Percentiles rank a stretch among this genome's conserved stretches.
These are phyloP conservation scores for Magnusiomyces clavatus DNA, from an alignment of 1,139 yeast species.

Conservation along the genomic window DNA sequence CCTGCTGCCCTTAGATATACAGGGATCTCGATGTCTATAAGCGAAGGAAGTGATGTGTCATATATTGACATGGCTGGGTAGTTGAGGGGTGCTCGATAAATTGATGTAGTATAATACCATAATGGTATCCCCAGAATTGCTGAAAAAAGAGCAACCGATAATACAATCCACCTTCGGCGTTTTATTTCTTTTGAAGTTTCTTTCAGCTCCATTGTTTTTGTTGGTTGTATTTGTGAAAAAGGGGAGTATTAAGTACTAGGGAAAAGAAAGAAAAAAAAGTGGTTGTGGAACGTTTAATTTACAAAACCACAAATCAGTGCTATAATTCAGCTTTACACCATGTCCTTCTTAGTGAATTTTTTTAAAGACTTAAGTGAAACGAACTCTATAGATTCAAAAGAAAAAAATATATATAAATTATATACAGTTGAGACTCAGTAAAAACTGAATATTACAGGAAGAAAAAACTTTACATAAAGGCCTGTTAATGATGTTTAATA, in stretches of 20 bases:
- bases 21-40: conserved; percentile 46
- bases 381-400: no score
- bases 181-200: background rate
- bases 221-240: background rate
- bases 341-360: no score
- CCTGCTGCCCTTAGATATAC: conserved; percentile 39
- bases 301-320: no score
- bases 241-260: no score
- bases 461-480: no score
- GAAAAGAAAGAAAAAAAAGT: no score
- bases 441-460: no score
- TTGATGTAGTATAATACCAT: conserved; percentile 62
- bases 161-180: conserved; percentile 11
- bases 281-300: no score
- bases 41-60: conserved; percentile 32
- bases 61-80: conserved; percentile 42
- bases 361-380: no score
- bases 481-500: background rate
- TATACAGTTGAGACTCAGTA: no score
- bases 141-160: conserved; percentile 33
- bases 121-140: conserved; percentile 57
- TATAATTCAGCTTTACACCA: no score
- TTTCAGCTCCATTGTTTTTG: background rate
- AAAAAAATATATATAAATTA: no score
- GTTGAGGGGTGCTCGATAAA: conserved; percentile 71